Evolutionary conservation across 305 asterid species (phyloP), one percentile per base, ranked within the genome.

Genomic region (Fraxinus sp.): DNA sequence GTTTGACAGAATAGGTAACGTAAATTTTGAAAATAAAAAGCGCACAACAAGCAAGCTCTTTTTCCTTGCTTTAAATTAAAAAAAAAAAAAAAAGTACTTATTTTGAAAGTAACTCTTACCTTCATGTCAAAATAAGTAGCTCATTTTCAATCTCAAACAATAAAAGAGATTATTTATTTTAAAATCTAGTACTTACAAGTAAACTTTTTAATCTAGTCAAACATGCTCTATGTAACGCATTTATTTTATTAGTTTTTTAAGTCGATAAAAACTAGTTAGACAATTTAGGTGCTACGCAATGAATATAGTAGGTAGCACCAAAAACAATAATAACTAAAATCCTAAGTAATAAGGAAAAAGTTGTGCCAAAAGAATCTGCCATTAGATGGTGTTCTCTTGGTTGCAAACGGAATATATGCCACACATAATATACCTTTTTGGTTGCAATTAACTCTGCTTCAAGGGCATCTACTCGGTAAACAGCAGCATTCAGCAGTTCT

Each of bases 381-480:
- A 59, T 59, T 62, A 3, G 33, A 64, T 10, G 32, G 71, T 3
- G 14, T 20, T 55, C 64, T n/a, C 9, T n/a, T 6, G 24, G 64
- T 55, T 5, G 64, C 64, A n/a, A n/a, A 55, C 9, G n/a, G 64
- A 52, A 52, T 52, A 52, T 5, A 62, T 22, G 72, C 5, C 72
- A 22, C 26, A 62, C 4, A 10, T 7, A 49, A 64, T 26, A 22
- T 83, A 97, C 99, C 99, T 92, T 94, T 88, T 97, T 97, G 81
- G 99, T 97, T 24, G 99, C 98, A 83, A 97, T 97, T 82, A 97
- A 57, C 90, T 97, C 99, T 16, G 99, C 99, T 88, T 97, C 99
- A 3, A 97, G 89, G 87, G 97, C 98, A 88, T 97, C 99, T 32
- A 97, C 99, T 28, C 98, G 93, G 85, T 94, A 97, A 83, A 97